phyloP scores from a whole-genome alignment of 805 yeast genomes.

The Yarrowia hollandica region DNA sequence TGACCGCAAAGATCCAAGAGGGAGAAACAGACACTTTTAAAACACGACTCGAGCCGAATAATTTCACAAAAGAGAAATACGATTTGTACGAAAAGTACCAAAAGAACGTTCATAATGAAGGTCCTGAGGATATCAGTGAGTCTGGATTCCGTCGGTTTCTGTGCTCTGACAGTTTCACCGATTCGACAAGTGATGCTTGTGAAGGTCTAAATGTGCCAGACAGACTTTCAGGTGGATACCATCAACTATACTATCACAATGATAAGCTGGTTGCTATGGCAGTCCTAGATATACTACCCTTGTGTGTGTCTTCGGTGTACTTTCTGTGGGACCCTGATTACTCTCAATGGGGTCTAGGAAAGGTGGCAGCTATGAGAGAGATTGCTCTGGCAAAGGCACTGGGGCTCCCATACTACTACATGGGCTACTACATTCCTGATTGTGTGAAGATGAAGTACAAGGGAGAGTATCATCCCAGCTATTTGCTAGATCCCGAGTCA shows the following conservation, averaged over 20 bases:
- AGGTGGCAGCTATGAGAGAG: constrained; percentile 73
- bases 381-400: constrained; percentile 53
- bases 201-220: constrained; percentile 12
- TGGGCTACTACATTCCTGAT: constrained; percentile 79
- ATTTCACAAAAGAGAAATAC: constrained; percentile 58
- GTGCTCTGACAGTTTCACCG: constrained; percentile 48
- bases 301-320: constrained; percentile 72
- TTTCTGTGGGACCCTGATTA: constrained; percentile 86
- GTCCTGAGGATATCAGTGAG: constrained; percentile 44
- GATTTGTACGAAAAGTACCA: constrained; percentile 60
- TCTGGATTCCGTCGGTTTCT: constrained; percentile 62
- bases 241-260: constrained; percentile 73
- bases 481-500: constrained; percentile 40
- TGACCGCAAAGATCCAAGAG: constrained; percentile 43
- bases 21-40: constrained; percentile 42
- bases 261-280: constrained; percentile 69
- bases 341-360: constrained; percentile 70
- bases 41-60: constrained; percentile 51
- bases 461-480: constrained; percentile 52
- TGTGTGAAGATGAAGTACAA: constrained; percentile 84
- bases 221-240: constrained; percentile 58
- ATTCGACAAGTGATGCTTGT: neutral
- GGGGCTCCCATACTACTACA: constrained; percentile 58
- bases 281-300: constrained; percentile 73
- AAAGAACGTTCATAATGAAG: constrained; percentile 64